Percentiles rank a stretch among this genome's conserved stretches.
Conservation (phyloP, 78 protist genomes). For the Trichosphaerium sp. region DNA sequence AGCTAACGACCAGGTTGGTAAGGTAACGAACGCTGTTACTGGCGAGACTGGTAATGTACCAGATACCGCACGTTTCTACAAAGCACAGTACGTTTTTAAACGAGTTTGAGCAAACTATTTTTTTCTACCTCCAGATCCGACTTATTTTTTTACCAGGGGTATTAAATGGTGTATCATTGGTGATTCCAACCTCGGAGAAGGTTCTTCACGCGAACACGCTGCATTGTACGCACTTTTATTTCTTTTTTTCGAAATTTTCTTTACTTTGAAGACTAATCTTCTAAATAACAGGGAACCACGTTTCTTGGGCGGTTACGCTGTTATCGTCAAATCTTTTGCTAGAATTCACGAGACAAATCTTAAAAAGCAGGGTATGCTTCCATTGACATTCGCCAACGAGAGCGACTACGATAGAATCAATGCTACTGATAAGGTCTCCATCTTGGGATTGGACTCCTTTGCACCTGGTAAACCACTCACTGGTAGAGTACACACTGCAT, state of each 20-base stretch:
- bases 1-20: conserved; percentile 75
- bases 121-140: background rate
- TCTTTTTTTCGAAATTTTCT: conserved; percentile 44
- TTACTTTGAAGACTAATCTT: background rate
- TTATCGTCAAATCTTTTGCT: conserved; percentile 84
- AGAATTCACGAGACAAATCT: conserved; percentile 95
- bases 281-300: conserved; percentile 79
- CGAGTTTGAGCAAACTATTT: background rate
- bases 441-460: conserved; percentile 43
- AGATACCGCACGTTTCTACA: conserved; percentile 75
- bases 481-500: conserved; percentile 27
- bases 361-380: conserved; percentile 91
- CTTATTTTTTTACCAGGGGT: too few relatives aligned
- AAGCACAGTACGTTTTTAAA: conserved; percentile 29
- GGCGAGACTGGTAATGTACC: conserved; percentile 68
- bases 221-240: too few relatives aligned
- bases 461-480: conserved; percentile 69
- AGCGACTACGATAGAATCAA: conserved; percentile 70
- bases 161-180: conserved; percentile 86
- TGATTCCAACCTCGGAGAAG: conserved; percentile 93
- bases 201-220: conserved; percentile 91
- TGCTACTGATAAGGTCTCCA: conserved; percentile 55
- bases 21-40: conserved; percentile 69
- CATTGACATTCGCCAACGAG: conserved; percentile 82
- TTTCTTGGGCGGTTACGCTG: conserved; percentile 82